Base-by-base conservation (phyloP, 2,329 filamentous ascomycete genomes). In the Nemania serpens region DNA sequence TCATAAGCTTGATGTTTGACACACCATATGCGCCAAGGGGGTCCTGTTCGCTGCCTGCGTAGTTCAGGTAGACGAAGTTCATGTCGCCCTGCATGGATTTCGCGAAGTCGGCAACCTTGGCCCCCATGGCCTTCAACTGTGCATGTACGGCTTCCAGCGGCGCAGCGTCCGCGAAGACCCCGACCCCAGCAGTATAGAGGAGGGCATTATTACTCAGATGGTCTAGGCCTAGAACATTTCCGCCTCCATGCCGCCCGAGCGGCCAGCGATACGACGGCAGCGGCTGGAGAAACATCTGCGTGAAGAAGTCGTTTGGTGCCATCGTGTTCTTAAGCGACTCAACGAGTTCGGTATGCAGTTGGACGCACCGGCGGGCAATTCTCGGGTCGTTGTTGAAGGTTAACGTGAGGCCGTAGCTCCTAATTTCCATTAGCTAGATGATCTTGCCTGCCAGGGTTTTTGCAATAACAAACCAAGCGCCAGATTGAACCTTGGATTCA, bases 11-110 rank as follows among this genome's bases (percentile, higher is more conserved):
- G 17, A 73, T 59, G 25, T 69, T 73, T 6, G 60, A 60, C 5
- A 55, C 48, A 0, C 74, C 73, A 17, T 75, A 75, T 25, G 64
- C 72, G 2, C 57, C 60, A 10, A 75, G 63, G 1, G 71, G 67
- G 33, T 73, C 67, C 54, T 75, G 71, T 9, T 61, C 64, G 12
- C 59, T 55, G 18, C 66, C 66, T n/a, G 73, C 72, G 51, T 75
- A 75, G 56, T 74, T 74, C 37, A 75, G 62, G 61, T 75, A 76
- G 2, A 70, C 53, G 55, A 72, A 73, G 10, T 66, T 63, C 49
- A 74, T 64, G 36, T 66, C 63, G 1, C 63, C 65, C 4, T 58
- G 62, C 22, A 68, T 48, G 3, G 63, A 63, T 42, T 65, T 69
- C 5, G 70, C 67, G 10, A 62, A 48, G 7, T 68, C 64, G 39